These are phyloP conservation scores for Cladobotryum protrusum DNA, from an alignment of 2,329 filamentous ascomycete species.

Conservation along the genomic window DNA sequence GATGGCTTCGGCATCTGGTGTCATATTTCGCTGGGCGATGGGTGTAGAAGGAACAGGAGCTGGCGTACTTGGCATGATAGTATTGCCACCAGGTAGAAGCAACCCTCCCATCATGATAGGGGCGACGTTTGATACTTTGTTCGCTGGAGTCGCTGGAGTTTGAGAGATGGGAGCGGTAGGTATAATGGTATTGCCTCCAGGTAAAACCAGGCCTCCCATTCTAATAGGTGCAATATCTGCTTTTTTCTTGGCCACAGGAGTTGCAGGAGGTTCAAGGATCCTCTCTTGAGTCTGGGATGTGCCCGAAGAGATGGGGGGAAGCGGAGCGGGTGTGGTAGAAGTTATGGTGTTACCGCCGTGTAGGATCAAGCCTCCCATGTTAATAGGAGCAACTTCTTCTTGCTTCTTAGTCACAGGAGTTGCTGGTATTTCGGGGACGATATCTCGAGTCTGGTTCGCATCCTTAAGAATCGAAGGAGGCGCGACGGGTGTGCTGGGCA, in stretches of 20 bases:
- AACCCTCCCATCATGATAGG: constrained; percentile 11
- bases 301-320: neutral
- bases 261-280: too few relatives aligned
- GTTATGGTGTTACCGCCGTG: constrained; percentile 9
- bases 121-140: constrained; percentile 4
- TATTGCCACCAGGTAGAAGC: constrained; percentile 10
- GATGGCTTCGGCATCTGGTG: constrained; percentile 4
- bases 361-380: constrained; percentile 11
- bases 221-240: constrained; percentile 2
- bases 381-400: constrained; percentile 2
- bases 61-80: constrained; percentile 5
- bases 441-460: too few relatives aligned
- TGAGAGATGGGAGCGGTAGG: constrained; percentile 4
- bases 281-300: too few relatives aligned
- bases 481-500: constrained; percentile 3
- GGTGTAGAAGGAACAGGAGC: constrained; percentile 4
- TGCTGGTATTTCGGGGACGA: too few relatives aligned
- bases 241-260: too few relatives aligned
- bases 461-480: neutral
- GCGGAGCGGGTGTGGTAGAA: constrained; percentile 2
- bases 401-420: too few relatives aligned
- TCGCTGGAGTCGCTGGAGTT: constrained; percentile 2
- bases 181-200: constrained; percentile 9
- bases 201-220: constrained; percentile 10
- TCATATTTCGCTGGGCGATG: constrained; percentile 5